Base-by-base conservation (phyloP, 2,329 filamentous ascomycete species). In the Plenodomus lindquistii region DNA sequence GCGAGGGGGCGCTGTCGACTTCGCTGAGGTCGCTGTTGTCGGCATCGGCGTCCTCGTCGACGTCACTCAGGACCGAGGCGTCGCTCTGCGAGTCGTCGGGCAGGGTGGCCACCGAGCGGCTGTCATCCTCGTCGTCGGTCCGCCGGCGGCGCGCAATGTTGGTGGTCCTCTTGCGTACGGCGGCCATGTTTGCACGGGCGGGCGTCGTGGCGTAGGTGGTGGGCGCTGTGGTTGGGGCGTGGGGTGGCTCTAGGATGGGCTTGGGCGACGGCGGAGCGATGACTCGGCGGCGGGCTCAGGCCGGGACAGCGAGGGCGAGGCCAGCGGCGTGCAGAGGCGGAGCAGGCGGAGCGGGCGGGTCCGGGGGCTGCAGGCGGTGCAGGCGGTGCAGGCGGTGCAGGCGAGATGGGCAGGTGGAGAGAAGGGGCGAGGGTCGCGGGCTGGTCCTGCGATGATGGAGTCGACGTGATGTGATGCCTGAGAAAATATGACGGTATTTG, bases 31-130 rank as follows among this genome's bases (percentile, higher is more conserved):
- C 81, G 62, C 80, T 83, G 55, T 78, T 80, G 66, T 83, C 81
- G n/a, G 73, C 79, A 63, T 83, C 81, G 47, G 78, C 81, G 54
- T 84, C 80, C 46, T 81, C 80, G 42, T 84, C 82, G 38, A 75
- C 75, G 52, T 84, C 80, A 59, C 77, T 85, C 54, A 79, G 75
- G 18, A 77, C 72, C 11, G 84, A 85, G 31, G 76, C 79, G 66
- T 86, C 84, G 67, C 82, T 86, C 71, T 85, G 73, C 35, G 84
- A 86, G 66, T 86, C 84, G 58, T 85, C 82, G 42, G 81, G 79
- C 47, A 81, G 58, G 45, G 75, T 80, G 42, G 75, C 75, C 51
- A 81, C 66, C 24, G 69, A 71, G 43, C 54, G 55, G 49, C 61
- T 69, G 52, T 73, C 69, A 46, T 66, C 69, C 42, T 75, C 72